Evolutionary conservation across 495 filamentous ascomycete genomes (phyloP).

Genomic region (Annulohypoxylon maeteangense): DNA sequence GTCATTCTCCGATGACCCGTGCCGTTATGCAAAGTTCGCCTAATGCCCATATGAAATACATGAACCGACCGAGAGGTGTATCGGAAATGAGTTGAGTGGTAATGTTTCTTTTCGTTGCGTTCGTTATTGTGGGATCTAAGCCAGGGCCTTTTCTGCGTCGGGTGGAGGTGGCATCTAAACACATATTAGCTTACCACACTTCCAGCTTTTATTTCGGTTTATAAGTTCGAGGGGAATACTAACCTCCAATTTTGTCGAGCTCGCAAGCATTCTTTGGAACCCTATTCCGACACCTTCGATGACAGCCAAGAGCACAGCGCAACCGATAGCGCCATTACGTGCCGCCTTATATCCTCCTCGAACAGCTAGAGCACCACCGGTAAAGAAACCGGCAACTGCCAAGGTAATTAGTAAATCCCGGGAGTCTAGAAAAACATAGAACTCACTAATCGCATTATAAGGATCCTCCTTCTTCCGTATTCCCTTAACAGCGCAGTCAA

Average conservation of each 20-base stretch:
- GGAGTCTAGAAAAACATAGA: not conserved
- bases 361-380: constrained; percentile 88
- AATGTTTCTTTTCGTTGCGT: constrained; percentile 27
- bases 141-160: constrained; percentile 49
- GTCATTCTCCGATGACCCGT: constrained; percentile 34
- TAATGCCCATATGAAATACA: constrained; percentile 48
- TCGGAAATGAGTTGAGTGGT: constrained; percentile 56
- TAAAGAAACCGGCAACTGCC: constrained; percentile 90
- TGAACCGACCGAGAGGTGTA: constrained; percentile 38
- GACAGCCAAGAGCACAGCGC: constrained; percentile 90
- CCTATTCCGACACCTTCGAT: constrained; percentile 98
- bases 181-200: not conserved
- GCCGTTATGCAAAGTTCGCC: constrained; percentile 39
- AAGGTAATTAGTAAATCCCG: constrained; percentile 1
- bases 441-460: constrained; percentile 82
- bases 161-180: constrained; percentile 55
- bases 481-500: constrained; percentile 97
- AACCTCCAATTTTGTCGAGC: constrained; percentile 87
- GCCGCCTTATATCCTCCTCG: constrained; percentile 89
- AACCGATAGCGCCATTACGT: constrained; percentile 93
- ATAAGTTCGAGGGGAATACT: constrained; percentile 25
- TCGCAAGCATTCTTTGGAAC: constrained; percentile 95
- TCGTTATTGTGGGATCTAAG: constrained; percentile 45
- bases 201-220: not conserved
- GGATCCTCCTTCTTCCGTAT: constrained; percentile 96